Evolutionary conservation across 306 rosid genomes (phyloP).

Genomic region (Canavalia gladiata): DNA sequence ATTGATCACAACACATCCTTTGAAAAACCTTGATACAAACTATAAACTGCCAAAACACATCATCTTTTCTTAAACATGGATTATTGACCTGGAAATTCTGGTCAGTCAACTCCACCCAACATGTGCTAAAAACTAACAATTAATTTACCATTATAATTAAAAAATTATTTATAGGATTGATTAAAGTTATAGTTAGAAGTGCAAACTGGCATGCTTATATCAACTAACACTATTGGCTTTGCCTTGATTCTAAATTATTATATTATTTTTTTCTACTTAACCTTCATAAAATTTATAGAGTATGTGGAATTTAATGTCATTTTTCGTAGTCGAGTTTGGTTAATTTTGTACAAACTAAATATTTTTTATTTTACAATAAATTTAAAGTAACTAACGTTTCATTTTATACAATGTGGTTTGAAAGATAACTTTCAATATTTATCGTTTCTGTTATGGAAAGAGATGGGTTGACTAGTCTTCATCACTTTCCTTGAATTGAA

Average conservation of each 20-base stretch:
- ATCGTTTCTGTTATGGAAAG: too few relatives aligned
- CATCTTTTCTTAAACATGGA: not conserved
- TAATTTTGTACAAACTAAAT: not conserved
- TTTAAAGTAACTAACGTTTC: not conserved
- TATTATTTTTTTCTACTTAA: not conserved
- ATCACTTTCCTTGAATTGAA: not conserved
- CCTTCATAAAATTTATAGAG: not conserved
- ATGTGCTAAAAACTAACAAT: slow-evolving; percentile 12
- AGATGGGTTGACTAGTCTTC: not conserved
- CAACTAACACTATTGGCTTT: not conserved
- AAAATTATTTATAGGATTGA: not conserved
- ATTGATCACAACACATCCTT: not conserved
- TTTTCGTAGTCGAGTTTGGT: not conserved
- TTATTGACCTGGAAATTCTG: not conserved
- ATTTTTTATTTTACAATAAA: not conserved
- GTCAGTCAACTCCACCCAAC: slow-evolving; percentile 42
- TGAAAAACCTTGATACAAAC: not conserved
- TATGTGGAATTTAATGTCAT: not conserved
- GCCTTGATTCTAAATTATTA: not conserved
- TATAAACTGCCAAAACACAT: not conserved
- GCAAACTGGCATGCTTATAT: slow-evolving; percentile 37
- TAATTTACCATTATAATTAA: not conserved
- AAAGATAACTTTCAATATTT: too few relatives aligned
- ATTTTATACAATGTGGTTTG: too few relatives aligned
- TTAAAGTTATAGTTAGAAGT: not conserved